Evolutionary conservation across 2,329 filamentous ascomycete genomes (phyloP).

Genomic region (Raffaelea albimanens): DNA sequence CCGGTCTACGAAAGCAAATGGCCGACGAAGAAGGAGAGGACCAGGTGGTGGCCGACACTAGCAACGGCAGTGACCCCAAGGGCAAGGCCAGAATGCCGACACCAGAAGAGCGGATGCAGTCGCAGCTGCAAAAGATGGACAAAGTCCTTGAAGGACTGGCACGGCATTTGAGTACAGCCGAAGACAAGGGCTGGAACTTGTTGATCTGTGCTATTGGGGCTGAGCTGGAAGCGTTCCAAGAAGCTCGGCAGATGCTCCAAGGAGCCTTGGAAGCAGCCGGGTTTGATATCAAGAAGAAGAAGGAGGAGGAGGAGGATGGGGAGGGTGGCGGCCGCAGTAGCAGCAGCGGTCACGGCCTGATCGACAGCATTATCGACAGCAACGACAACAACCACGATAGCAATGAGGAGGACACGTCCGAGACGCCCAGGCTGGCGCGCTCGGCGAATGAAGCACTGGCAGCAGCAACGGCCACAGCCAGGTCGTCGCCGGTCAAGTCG

Average conservation of each 20-base stretch:
- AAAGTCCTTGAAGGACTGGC: slow-evolving; percentile 46
- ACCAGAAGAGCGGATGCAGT: slow-evolving; percentile 14
- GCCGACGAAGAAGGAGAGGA: slow-evolving; percentile 12
- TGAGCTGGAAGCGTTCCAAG: slow-evolving; percentile 29
- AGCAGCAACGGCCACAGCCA: too few relatives aligned
- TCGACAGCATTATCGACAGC: background rate
- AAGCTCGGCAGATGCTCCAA: slow-evolving; percentile 20
- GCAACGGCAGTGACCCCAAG: slow-evolving; percentile 18
- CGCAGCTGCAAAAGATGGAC: slow-evolving; percentile 47
- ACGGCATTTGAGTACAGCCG: slow-evolving; percentile 41
- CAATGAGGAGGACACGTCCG: slow-evolving; percentile 5
- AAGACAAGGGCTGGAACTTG: slow-evolving; percentile 60
- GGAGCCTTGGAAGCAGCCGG: slow-evolving; percentile 22
- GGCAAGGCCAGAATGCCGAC: slow-evolving; percentile 10
- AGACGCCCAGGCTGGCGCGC: slow-evolving; percentile 22
- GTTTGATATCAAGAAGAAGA: slow-evolving; percentile 11
- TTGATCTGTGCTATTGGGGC: slow-evolving; percentile 68
- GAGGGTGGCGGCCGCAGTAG: background rate
- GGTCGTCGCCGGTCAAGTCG: slow-evolving; percentile 1
- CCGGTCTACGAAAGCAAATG: slow-evolving; percentile 49
- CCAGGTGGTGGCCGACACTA: background rate
- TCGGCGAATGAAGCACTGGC: slow-evolving; percentile 19
- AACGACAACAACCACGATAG: slow-evolving; percentile 2
- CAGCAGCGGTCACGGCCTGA: background rate
- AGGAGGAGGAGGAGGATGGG: slow-evolving; percentile 8